These are phyloP conservation scores for Cutaneotrichosporon daszewskae DNA, from an alignment of 1,284 basidiomycete species.

Conservation along the genomic window DNA sequence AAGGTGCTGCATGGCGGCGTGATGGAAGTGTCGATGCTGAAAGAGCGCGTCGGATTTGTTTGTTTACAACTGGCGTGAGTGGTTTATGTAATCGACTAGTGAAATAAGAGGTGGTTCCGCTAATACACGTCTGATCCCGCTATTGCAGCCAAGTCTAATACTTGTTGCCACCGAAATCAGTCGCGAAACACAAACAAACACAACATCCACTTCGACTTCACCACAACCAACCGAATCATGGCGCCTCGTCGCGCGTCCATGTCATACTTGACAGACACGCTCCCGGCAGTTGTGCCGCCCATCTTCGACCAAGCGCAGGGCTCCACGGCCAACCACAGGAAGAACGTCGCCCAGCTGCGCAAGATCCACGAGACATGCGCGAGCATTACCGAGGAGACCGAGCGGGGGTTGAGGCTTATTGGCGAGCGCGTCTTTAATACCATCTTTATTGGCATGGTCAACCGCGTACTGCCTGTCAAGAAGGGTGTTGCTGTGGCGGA, in stretches of 20 bases:
- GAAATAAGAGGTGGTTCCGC: neutral
- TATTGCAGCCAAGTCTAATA: too few relatives aligned
- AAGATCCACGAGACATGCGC: slow-evolving; percentile 71
- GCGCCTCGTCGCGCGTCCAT: slow-evolving; percentile 19
- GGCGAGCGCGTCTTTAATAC: slow-evolving; percentile 80
- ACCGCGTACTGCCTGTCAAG: slow-evolving; percentile 69
- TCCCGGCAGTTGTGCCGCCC: slow-evolving; percentile 50
- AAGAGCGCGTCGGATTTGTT: slow-evolving; percentile 2
- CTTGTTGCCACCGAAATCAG: slow-evolving; percentile 7
- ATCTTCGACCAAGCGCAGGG: slow-evolving; percentile 78
- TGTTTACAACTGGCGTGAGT: slow-evolving; percentile 3
- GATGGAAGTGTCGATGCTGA: neutral
- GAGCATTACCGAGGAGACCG: slow-evolving; percentile 54
- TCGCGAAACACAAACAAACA: slow-evolving; percentile 13
- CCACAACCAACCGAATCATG: slow-evolving; percentile 11
- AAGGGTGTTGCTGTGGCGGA: slow-evolving; percentile 77
- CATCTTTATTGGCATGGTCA: slow-evolving; percentile 64
- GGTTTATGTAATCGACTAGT: neutral
- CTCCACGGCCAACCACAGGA: slow-evolving; percentile 78
- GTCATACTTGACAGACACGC: slow-evolving; percentile 35
- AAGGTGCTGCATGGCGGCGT: neutral
- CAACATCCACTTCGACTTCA: neutral
- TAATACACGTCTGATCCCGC: neutral
- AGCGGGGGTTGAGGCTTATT: slow-evolving; percentile 56
- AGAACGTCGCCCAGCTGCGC: slow-evolving; percentile 81